Base-by-base conservation (phyloP, 1,139 yeast genomes). In the Sugiyamaella sp. region DNA sequence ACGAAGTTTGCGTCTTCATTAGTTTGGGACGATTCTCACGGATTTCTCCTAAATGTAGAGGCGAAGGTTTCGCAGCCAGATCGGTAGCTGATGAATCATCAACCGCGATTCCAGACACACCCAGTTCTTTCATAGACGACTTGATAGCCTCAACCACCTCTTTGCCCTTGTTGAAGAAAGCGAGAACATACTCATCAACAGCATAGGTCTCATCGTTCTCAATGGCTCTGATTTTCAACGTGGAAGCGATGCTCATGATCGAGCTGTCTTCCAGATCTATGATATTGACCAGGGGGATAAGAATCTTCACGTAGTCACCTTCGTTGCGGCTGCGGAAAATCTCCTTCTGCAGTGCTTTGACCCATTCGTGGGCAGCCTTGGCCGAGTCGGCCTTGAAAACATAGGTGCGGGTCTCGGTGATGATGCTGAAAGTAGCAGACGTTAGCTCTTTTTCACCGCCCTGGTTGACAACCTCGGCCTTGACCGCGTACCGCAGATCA, bases 331-430 rank as follows among this genome's bases (percentile, higher is more conserved):
- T 79, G 5, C 90, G 77, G 69, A 91, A 91, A 1, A 89, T 82
- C 54, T 86, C 84, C 63, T 87, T 88, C 58, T 88, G 87, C 47
- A 91, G 71, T 16, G 80, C 74, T 56, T 84, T 84, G 47, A 82
- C 85, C 98, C 98, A 91, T 40, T 83, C 80, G 54, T 86, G 77
- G 0, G 97, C 97, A 4, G 85, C 75, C 57, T 78, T 81, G 19
- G 80, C 72, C 40, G 86, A 84, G 63, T 90, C 97, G 0, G 96
- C 86, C 57, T 79, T 79, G 63, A 91, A 86, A 45, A 76, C 76
- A 66, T 85, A 85, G 0, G 81, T 78, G 58, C 82, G 81, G 41
- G 77, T 76, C 50, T 79, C 82, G 0, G 93, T 83, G 1, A 78
- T 69, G 17, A 69, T 53, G 2, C 62, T 51, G 55, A 74, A 71